Base-by-base conservation (phyloP, 495 filamentous ascomycete genomes). In the Chaetomium cochliodes region DNA sequence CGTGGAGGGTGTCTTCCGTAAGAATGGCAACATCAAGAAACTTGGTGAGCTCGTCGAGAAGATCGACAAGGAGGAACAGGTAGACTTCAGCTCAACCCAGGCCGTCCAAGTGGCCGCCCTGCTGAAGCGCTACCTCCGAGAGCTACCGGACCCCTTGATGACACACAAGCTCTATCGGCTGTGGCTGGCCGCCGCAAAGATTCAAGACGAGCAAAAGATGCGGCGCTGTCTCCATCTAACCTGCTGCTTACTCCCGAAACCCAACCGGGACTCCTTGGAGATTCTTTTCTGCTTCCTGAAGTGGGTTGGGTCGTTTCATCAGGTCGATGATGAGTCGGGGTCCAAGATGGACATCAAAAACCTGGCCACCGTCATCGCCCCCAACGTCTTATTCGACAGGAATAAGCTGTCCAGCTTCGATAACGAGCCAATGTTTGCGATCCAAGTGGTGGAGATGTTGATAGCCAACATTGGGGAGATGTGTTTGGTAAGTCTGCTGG, bases 291-390 rank as follows among this genome's bases (percentile, higher is more conserved):
- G 85, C 16, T 99, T 99, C 81, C 81, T 99, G n/a, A 96, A 94
- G 71, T 99, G 96, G 96, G 90, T 89, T 16, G 91, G 92, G 15
- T 97, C 94, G 7, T 99, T 99, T 80, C 92, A 93, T 55, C 92
- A 96, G 71, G 88, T 98, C 23, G 94, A 99, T 70, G 93, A 98
- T 69, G 88, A 91, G 69, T 80, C 79, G 9, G 94, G 94, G 23
- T 97, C 92, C 72, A 97, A 97, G 81, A 99, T 99, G 94, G 94
- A 99, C 76, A 92, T 94, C 56, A 93, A 96, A 76, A 99, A 99
- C 71, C 85, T 99, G 60, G 91, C 94, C 8, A 98, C 96, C n/a
- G 94, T 99, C 64, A 96, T 99, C 67, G 91, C 93, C 7, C 94
- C 94, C 0, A 99, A 99, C 66, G 90, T 99, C 60, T 86, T 99